These are phyloP conservation scores for Ceratorhiza oryzae-sativae DNA, from an alignment of 1,284 basidiomycete species.

Conservation along the genomic window DNA sequence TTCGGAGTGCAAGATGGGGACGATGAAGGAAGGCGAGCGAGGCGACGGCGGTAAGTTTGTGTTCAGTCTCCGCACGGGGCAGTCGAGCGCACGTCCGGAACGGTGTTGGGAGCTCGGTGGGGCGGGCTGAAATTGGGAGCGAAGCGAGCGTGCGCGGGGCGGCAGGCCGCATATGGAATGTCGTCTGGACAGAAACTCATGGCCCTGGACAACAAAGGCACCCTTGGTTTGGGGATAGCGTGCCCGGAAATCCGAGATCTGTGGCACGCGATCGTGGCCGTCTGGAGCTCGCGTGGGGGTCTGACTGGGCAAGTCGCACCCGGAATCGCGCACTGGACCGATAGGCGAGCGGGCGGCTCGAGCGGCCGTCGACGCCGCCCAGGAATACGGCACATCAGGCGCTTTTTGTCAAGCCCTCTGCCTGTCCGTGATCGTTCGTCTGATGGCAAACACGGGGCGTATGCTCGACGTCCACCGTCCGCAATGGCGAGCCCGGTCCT, in stretches of 20 bases:
- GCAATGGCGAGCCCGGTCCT: slow-evolving; percentile 22
- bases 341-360: slow-evolving; percentile 28
- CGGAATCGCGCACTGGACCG: slow-evolving; percentile 31
- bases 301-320: slow-evolving; percentile 31
- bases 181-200: background rate
- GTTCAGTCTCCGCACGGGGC: slow-evolving; percentile 32
- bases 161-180: background rate
- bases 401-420: slow-evolving; percentile 28
- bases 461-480: slow-evolving; percentile 24
- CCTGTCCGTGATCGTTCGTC: slow-evolving; percentile 38
- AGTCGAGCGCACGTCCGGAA: background rate
- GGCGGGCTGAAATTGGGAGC: slow-evolving; percentile 31
- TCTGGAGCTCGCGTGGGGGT: slow-evolving; percentile 21
- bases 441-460: slow-evolving; percentile 39
- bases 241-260: slow-evolving; percentile 25
- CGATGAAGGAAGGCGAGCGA: slow-evolving; percentile 30
- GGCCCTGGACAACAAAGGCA: slow-evolving; percentile 38
- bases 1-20: slow-evolving; percentile 36
- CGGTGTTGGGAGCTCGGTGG: background rate
- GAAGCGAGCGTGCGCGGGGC: background rate
- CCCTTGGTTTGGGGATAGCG: slow-evolving; percentile 37
- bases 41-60: slow-evolving; percentile 32
- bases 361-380: too few species aligned
- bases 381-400: slow-evolving; percentile 39
- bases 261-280: slow-evolving; percentile 13